Conservation (phyloP, 495 filamentous ascomycete species). For the Talaromyces liani region DNA sequence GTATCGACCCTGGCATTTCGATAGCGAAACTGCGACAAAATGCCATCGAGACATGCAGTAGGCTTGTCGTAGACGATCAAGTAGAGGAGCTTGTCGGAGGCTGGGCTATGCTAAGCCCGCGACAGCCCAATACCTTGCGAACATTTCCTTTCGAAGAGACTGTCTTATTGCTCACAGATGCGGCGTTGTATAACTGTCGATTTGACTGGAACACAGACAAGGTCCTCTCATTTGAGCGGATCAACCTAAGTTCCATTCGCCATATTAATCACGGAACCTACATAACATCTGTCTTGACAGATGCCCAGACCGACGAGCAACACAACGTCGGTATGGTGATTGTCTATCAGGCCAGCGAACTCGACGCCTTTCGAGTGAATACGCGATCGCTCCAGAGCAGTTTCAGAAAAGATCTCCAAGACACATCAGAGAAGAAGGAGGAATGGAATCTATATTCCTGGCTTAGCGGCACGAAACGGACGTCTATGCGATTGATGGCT, state of each 20-base stretch:
- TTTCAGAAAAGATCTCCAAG: slow-evolving; percentile 22
- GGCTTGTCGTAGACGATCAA: slow-evolving; percentile 77
- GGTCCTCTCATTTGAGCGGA: slow-evolving; percentile 80
- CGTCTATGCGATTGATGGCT: slow-evolving; percentile 41
- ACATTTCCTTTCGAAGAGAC: slow-evolving; percentile 73
- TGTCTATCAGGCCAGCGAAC: slow-evolving; percentile 59
- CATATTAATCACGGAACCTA: slow-evolving; percentile 75
- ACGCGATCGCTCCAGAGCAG: slow-evolving; percentile 69
- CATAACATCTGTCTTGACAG: slow-evolving; percentile 76
- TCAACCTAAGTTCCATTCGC: slow-evolving; percentile 63
- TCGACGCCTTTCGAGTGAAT: slow-evolving; percentile 67
- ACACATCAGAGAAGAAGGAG: slow-evolving; percentile 17
- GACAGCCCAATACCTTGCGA: slow-evolving; percentile 54
- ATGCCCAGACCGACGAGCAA: slow-evolving; percentile 62
- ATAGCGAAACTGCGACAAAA: slow-evolving; percentile 75
- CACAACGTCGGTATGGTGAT: slow-evolving; percentile 80
- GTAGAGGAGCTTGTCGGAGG: slow-evolving; percentile 76
- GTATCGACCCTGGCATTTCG: slow-evolving; percentile 78
- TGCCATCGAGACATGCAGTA: slow-evolving; percentile 78
- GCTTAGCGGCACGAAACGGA: slow-evolving; percentile 26
- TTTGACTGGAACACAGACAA: slow-evolving; percentile 94
- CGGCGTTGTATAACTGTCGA: slow-evolving; percentile 75
- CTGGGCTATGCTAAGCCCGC: slow-evolving; percentile 71
- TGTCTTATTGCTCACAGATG: slow-evolving; percentile 77
- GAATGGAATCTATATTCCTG: slow-evolving; percentile 37